Evolutionary conservation across 768 basidiomycete genomes (phyloP).

Genomic region (Leucosporidium scottii): DNA sequence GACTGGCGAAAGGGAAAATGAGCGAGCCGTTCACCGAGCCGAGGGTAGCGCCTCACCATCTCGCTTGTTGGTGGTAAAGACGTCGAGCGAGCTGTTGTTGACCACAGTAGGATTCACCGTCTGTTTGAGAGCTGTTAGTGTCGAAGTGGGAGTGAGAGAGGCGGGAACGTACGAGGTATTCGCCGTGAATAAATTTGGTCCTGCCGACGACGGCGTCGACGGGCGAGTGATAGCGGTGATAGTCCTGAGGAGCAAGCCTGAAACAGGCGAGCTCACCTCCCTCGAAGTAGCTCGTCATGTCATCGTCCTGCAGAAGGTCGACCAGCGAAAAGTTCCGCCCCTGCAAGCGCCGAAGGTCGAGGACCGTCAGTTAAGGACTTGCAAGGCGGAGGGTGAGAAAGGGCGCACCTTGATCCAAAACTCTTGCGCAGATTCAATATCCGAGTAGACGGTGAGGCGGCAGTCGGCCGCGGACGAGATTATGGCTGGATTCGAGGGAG

Average conservation of each 20-base stretch:
- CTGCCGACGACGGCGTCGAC: slow-evolving; percentile 73
- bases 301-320: slow-evolving; percentile 51
- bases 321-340: slow-evolving; percentile 42
- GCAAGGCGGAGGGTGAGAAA: too few species aligned
- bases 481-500: slow-evolving; percentile 49
- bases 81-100: slow-evolving; percentile 28
- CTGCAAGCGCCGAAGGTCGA: too few species aligned
- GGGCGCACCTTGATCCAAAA: slow-evolving; percentile 51
- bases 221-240: slow-evolving; percentile 74
- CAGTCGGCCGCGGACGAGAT: slow-evolving; percentile 67
- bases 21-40: too few species aligned
- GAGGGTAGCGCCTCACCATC: neutral
- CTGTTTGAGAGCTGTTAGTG: slow-evolving; percentile 40
- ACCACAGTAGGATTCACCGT: slow-evolving; percentile 51
- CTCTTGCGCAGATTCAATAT: slow-evolving; percentile 54
- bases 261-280: slow-evolving; percentile 55
- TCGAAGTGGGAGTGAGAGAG: too few species aligned
- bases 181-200: slow-evolving; percentile 75
- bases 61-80: slow-evolving; percentile 31
- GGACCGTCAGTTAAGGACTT: too few species aligned
- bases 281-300: slow-evolving; percentile 41
- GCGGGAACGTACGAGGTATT: slow-evolving; percentile 53
- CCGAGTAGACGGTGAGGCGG: slow-evolving; percentile 60
- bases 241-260: slow-evolving; percentile 75
- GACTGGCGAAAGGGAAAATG: neutral